Percentiles rank a stretch among this genome's conserved stretches.
These are phyloP conservation scores for Blastocystis sp. DNA, from an alignment of 352 stramenopile species.

Conservation along the genomic window DNA sequence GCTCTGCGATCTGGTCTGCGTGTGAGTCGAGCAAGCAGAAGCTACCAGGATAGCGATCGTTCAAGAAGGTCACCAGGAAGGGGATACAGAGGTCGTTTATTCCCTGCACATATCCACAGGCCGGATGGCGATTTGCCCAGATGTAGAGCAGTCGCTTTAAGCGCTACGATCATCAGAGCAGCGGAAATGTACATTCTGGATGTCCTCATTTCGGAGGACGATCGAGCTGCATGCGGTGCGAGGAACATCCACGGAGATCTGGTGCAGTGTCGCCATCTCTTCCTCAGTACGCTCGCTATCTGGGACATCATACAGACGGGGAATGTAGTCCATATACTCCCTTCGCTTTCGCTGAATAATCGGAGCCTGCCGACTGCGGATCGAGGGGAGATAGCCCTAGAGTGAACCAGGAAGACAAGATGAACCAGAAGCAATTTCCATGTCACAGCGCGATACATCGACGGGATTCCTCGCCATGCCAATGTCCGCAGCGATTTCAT, in stretches of 20 bases:
- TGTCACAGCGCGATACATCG: slow-evolving; percentile 75
- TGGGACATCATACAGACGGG: slow-evolving; percentile 81
- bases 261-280: slow-evolving; percentile 87
- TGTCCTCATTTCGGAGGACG: slow-evolving; percentile 89
- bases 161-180: slow-evolving; percentile 66
- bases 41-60: slow-evolving; percentile 37
- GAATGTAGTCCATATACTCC: slow-evolving; percentile 88
- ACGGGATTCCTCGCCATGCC: slow-evolving; percentile 83
- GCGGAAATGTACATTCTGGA: slow-evolving; percentile 70
- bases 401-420: neutral
- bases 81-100: slow-evolving; percentile 98
- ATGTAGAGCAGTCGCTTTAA: slow-evolving; percentile 95
- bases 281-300: slow-evolving; percentile 84
- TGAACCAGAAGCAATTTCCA: slow-evolving; percentile 87
- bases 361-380: slow-evolving; percentile 78
- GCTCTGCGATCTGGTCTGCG: neutral
- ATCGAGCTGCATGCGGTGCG: slow-evolving; percentile 88
- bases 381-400: slow-evolving; percentile 88
- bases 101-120: slow-evolving; percentile 90
- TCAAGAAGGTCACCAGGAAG: slow-evolving; percentile 88
- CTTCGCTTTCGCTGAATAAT: slow-evolving; percentile 86
- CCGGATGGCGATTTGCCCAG: slow-evolving; percentile 94
- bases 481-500: slow-evolving; percentile 79
- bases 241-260: slow-evolving; percentile 98
- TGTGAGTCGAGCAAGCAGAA: neutral